phyloP scores from a whole-genome alignment of 768 basidiomycete species.

The Mycena olivaceomarginata region DNA sequence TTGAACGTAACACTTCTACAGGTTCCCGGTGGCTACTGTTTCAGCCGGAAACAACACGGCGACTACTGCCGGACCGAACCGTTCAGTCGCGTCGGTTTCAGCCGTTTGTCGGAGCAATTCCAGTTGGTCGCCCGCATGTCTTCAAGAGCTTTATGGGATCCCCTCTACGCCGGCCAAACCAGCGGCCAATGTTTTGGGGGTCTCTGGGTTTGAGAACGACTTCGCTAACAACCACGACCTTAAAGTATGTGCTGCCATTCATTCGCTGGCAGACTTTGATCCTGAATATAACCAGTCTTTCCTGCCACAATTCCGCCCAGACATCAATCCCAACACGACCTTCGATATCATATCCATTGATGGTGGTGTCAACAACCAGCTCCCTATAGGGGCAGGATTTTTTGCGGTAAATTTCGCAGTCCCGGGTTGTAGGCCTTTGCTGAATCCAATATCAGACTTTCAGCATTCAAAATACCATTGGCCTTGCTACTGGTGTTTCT shows the following conservation, averaged over 20 bases:
- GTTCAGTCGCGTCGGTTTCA: background rate
- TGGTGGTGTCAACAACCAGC: background rate
- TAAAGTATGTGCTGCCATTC: background rate
- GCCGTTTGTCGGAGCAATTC: background rate
- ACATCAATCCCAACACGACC: no score
- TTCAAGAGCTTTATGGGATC: background rate
- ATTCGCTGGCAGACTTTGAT: no score
- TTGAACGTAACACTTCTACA: background rate
- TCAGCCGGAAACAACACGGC: background rate
- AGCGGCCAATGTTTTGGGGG: background rate
- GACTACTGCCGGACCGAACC: background rate
- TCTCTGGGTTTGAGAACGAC: conserved; percentile 5
- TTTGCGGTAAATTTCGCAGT: no score
- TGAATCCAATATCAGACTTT: no score
- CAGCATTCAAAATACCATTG: background rate
- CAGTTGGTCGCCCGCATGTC: conserved; percentile 3
- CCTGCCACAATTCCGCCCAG: no score
- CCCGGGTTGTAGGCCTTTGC: no score
- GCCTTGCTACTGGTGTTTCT: background rate
- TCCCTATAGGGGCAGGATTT: background rate
- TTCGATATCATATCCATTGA: background rate
- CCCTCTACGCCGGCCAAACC: background rate
- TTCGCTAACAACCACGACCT: conserved; percentile 17
- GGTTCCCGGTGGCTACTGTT: background rate
- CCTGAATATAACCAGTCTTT: background rate